Conservation (phyloP, 331 rosid genomes). For the Rhamnella rubrinervis region DNA sequence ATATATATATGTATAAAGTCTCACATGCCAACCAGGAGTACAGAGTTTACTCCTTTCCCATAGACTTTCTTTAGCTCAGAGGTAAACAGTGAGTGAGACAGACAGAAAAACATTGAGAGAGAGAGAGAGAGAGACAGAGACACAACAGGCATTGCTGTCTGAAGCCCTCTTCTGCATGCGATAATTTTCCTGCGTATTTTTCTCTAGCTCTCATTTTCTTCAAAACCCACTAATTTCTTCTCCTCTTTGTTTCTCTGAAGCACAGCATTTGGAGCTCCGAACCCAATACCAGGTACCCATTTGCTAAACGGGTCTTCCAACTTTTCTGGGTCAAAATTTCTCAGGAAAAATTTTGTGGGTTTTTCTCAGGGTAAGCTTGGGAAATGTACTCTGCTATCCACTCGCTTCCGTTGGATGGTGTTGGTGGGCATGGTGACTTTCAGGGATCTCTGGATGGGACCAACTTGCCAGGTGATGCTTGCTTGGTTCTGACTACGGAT, state of each 20-base stretch:
- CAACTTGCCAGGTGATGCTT: conserved; percentile 31
- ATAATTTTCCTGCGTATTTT: conserved; percentile 1
- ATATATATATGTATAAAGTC: too few relatives aligned
- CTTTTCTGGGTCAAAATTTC: not conserved
- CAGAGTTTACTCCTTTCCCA: conserved; percentile 7
- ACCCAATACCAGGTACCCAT: conserved; percentile 27
- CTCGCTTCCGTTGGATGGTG: conserved; percentile 36
- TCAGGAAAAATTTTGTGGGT: conserved; percentile 10
- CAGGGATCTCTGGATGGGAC: conserved; percentile 36
- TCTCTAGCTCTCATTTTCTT: conserved; percentile 5
- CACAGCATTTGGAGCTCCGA: conserved; percentile 18
- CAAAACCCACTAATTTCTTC: conserved; percentile 6
- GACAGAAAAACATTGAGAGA: conserved; percentile 5
- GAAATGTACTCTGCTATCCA: conserved; percentile 35
- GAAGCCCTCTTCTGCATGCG: conserved; percentile 4
- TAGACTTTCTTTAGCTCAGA: conserved; percentile 5
- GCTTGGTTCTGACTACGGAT: conserved; percentile 52
- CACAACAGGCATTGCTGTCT: conserved; percentile 37
- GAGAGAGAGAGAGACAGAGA: conserved; percentile 21
- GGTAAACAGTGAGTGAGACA: not conserved
- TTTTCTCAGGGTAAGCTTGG: conserved; percentile 5
- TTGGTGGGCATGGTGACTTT: conserved; percentile 28
- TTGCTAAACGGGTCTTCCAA: conserved; percentile 2
- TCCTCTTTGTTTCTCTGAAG: not conserved
- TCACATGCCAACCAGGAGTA: conserved; percentile 26